phyloP scores from a whole-genome alignment of 192 early-diverging fungal species.

The Chytriomyces hyalinus region DNA sequence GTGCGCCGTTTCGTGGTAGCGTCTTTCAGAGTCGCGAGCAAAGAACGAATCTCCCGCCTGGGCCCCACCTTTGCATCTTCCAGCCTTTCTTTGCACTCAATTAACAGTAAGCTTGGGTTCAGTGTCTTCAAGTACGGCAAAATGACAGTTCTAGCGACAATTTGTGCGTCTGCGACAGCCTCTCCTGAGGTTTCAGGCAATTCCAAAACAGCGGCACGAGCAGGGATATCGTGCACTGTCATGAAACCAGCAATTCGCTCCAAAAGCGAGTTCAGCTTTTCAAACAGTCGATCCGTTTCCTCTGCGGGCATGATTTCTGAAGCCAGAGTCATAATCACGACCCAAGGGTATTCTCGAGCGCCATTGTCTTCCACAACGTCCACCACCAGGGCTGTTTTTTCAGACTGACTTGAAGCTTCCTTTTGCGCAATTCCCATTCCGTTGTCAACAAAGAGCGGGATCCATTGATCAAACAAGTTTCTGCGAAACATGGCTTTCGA shows the following conservation, averaged over 20 bases:
- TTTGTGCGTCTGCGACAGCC: background rate
- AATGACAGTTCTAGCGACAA: no score
- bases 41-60: background rate
- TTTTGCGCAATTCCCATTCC: background rate
- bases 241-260: background rate
- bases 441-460: background rate
- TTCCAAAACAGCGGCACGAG: background rate
- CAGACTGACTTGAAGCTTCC: background rate
- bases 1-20: conserved; percentile 1
- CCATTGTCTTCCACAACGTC: conserved; percentile 23
- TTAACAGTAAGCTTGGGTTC: background rate
- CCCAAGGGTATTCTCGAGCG: conserved; percentile 26
- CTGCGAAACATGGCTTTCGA: background rate
- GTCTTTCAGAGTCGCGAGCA: background rate
- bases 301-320: background rate
- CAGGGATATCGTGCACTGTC: background rate
- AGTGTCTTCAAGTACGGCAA: background rate
- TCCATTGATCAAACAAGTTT: conserved; percentile 11
- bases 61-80: background rate
- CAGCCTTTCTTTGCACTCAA: conserved; percentile 4
- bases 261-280: background rate
- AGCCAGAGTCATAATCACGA: background rate
- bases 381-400: background rate
- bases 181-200: background rate
- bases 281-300: background rate